Evolutionary conservation across 129 eudicot genomes (phyloP), one percentile per base, ranked within the genome.

Genomic region (Centella asiatica): DNA sequence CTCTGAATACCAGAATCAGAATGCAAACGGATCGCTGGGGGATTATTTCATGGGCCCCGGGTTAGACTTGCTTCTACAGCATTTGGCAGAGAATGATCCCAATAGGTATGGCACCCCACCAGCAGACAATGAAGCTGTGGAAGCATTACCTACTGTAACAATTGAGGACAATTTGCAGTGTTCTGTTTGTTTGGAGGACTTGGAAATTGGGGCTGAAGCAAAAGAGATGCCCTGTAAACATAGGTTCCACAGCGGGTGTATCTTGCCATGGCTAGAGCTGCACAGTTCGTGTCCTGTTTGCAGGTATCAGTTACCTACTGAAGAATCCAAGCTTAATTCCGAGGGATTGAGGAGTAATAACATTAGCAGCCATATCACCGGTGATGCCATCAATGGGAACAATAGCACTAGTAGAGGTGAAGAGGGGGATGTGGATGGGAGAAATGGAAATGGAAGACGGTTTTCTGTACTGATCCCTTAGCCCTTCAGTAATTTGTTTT

Each of bases 251-350:
- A 61, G 83, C 5, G 81, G 51, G 0, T 90, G 97, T 74, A 86
- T 90, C 67, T 40, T 90, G 47, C 97, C 97, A 2, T 90, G 97
- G 97, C 76, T 90, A 2, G 86, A 84, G 68, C 85, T 83, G 67
- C 90, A 90, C 52, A 85, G 95, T 67, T 78, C 89, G 1, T 90
- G 97, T 56, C 97, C 95, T 0, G 83, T 90, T 31, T 90, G 97
- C 60, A 71, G 97, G 72, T 67, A 79, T 68, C 85, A 79, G 53
- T 48, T 90, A 73, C 96, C 96, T n/a, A 73, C 76, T 2, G 96
- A 88, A 17, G 96, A 82, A 53, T 82, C 94, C 4, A 85, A 81
- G 77, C 50, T 68, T 17, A 67, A 73, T 52, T 70, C 60, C 8
- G 82, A 79, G 20, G 60, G 23, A 26, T 34, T 51, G 0, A 57